phyloP scores from a whole-genome alignment of 2,329 filamentous ascomycete genomes.

The Fusarium brachygibbosum region DNA sequence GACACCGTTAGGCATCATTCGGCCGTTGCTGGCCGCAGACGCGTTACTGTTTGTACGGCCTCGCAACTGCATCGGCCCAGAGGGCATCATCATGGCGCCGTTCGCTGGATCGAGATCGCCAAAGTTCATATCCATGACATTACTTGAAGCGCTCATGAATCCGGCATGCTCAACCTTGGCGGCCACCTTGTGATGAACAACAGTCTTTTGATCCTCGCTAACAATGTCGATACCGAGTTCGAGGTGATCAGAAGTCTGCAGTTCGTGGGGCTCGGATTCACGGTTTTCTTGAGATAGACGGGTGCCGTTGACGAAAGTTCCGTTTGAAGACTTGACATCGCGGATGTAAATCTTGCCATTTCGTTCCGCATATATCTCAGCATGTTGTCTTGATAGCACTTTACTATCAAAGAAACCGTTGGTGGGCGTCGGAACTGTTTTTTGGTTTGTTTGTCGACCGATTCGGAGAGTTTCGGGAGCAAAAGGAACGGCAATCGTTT shows the following conservation, averaged over 20 bases:
- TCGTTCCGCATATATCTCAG: conserved; percentile 90
- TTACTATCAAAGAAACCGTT: conserved; percentile 99
- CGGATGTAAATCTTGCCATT: conserved; percentile 95
- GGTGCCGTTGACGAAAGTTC: conserved; percentile 95
- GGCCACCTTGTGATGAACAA: conserved; percentile 98
- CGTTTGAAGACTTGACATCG: conserved; percentile 98
- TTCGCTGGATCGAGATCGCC: conserved; percentile 89
- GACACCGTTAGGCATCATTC: conserved; percentile 66
- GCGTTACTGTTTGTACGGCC: conserved; percentile 77
- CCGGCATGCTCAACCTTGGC: conserved; percentile 97
- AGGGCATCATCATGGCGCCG: conserved; percentile 77
- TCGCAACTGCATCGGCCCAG: conserved; percentile 77
- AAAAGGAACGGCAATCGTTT: conserved; percentile 94
- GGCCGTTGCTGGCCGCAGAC: conserved; percentile 72
- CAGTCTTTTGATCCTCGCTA: conserved; percentile 97
- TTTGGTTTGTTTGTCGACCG: conserved; percentile 96
- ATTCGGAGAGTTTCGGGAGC: conserved; percentile 95
- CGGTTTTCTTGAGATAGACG: conserved; percentile 93
- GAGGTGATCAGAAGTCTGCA: conserved; percentile 90
- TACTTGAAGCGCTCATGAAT: conserved; percentile 79
- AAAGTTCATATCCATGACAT: conserved; percentile 89
- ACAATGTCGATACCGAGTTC: conserved; percentile 99
- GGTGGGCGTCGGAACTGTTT: conserved; percentile 88
- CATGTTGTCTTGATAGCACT: conserved; percentile 94
- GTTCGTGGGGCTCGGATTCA: conserved; percentile 94